These are phyloP conservation scores for Porodaedalea pini DNA, from an alignment of 1,284 basidiomycete species.

Conservation along the genomic window DNA sequence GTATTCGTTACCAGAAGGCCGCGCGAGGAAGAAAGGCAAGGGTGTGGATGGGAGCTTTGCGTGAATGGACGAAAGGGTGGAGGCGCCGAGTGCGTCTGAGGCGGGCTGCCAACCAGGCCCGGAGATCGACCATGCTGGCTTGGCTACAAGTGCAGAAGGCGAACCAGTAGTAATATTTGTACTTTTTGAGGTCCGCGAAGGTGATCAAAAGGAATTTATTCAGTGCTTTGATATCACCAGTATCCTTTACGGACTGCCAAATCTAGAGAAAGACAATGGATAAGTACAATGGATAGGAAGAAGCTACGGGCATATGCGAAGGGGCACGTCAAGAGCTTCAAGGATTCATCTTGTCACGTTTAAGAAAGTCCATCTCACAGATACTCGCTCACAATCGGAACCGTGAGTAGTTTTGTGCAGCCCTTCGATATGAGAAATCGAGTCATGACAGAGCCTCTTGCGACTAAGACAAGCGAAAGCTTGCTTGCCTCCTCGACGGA, in stretches of 20 bases:
- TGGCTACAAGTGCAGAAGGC: conserved; percentile 88
- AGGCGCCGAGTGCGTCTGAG: conserved; percentile 33
- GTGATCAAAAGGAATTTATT: conserved; percentile 86
- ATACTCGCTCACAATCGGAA: too few relatives aligned
- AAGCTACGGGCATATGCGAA: background rate
- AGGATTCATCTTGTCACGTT: too few relatives aligned
- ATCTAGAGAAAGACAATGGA: conserved; percentile 40
- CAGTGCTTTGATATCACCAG: conserved; percentile 51
- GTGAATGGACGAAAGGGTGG: conserved; percentile 49
- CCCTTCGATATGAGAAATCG: too few relatives aligned
- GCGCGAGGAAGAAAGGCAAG: conserved; percentile 60
- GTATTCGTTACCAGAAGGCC: conserved; percentile 25
- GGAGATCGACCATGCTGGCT: conserved; percentile 82
- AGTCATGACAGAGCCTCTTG: too few relatives aligned
- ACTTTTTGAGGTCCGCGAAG: conserved; percentile 97
- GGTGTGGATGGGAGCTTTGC: conserved; percentile 40
- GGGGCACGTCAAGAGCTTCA: too few relatives aligned
- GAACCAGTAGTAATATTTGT: conserved; percentile 98
- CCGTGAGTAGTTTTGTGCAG: too few relatives aligned
- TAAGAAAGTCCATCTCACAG: too few relatives aligned
- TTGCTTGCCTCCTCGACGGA: background rate
- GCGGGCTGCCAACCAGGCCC: conserved; percentile 53
- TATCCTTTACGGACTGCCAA: conserved; percentile 55
- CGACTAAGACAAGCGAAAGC: background rate
- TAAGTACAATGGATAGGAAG: conserved; percentile 7